These are phyloP conservation scores for Mycena albidolilacea DNA, from an alignment of 768 basidiomycete species.

Conservation along the genomic window DNA sequence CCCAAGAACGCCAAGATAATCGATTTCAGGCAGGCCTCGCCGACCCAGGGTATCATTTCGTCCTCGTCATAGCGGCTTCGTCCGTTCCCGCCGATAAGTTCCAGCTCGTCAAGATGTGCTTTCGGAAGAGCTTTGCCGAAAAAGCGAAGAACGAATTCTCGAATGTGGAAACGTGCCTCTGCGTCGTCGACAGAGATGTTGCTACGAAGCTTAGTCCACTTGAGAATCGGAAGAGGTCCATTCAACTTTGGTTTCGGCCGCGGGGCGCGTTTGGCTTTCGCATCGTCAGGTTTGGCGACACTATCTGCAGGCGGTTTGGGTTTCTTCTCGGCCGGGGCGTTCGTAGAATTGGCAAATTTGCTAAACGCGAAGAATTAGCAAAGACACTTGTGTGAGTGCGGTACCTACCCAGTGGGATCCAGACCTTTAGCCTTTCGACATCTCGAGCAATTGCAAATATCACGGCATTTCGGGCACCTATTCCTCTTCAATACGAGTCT, in stretches of 20 bases:
- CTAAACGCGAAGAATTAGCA: slow-evolving; percentile 20
- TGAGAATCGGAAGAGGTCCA: slow-evolving; percentile 57
- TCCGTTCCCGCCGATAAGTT: slow-evolving; percentile 61
- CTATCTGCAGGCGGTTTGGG: slow-evolving; percentile 26
- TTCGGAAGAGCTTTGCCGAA: slow-evolving; percentile 64
- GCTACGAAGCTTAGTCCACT: slow-evolving; percentile 68
- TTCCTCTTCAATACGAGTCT: slow-evolving; percentile 15
- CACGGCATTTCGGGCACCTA: slow-evolving; percentile 81
- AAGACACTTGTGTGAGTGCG: not conserved
- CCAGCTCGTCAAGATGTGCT: slow-evolving; percentile 73
- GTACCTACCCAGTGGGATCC: slow-evolving; percentile 69
- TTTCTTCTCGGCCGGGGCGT: slow-evolving; percentile 27
- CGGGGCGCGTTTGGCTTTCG: slow-evolving; percentile 46
- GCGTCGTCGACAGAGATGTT: slow-evolving; percentile 61
- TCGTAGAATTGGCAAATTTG: slow-evolving; percentile 31
- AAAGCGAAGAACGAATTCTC: slow-evolving; percentile 78
- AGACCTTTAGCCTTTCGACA: slow-evolving; percentile 79
- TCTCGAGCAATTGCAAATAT: slow-evolving; percentile 74
- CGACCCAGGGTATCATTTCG: slow-evolving; percentile 70
- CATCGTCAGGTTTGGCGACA: slow-evolving; percentile 27
- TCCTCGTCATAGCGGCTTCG: slow-evolving; percentile 55
- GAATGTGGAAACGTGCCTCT: slow-evolving; percentile 76
- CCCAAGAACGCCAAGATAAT: slow-evolving; percentile 75
- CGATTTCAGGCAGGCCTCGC: slow-evolving; percentile 74
- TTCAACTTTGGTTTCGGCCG: slow-evolving; percentile 48